These are phyloP conservation scores for Groenewaldozyma auringiensis DNA, from an alignment of 1,139 yeast species.

Conservation along the genomic window DNA sequence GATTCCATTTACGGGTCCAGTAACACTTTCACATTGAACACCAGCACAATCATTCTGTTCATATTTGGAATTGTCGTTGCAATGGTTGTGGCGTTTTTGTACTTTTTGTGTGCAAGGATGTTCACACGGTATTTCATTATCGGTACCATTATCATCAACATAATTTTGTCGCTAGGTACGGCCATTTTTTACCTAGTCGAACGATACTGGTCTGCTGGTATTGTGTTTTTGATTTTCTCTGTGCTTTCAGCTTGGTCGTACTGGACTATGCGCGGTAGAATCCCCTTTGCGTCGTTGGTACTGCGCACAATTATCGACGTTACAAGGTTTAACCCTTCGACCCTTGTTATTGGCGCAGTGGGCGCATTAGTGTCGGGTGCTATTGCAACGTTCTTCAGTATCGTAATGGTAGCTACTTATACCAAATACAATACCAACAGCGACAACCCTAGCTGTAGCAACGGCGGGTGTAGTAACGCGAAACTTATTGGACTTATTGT, in stretches of 20 bases:
- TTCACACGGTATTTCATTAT: constrained; percentile 64
- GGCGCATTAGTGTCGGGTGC: constrained; percentile 62
- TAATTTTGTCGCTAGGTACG: constrained; percentile 65
- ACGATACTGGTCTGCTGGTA: constrained; percentile 68
- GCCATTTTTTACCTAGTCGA: constrained; percentile 56
- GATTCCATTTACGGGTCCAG: constrained; percentile 52
- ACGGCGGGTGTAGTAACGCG: constrained; percentile 60
- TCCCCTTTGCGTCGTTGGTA: constrained; percentile 67
- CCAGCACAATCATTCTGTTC: constrained; percentile 66
- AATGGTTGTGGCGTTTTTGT: constrained; percentile 48
- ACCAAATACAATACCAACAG: constrained; percentile 56
- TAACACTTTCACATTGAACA: constrained; percentile 54
- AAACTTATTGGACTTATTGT: constrained; percentile 60
- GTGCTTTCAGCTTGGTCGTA: constrained; percentile 61
- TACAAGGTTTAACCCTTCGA: constrained; percentile 62
- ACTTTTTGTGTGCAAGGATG: constrained; percentile 53
- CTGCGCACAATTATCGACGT: constrained; percentile 69
- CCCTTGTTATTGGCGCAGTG: constrained; percentile 51
- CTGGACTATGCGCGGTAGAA: constrained; percentile 64
- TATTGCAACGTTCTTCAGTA: constrained; percentile 57
- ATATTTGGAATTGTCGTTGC: constrained; percentile 59
- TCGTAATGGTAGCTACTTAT: constrained; percentile 65
- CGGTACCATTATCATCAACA: constrained; percentile 59
- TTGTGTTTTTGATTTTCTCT: constrained; percentile 50
- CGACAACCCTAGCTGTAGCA: constrained; percentile 43